Conservation (phyloP, 2,329 filamentous ascomycete genomes). For the Zarea fungicola region DNA sequence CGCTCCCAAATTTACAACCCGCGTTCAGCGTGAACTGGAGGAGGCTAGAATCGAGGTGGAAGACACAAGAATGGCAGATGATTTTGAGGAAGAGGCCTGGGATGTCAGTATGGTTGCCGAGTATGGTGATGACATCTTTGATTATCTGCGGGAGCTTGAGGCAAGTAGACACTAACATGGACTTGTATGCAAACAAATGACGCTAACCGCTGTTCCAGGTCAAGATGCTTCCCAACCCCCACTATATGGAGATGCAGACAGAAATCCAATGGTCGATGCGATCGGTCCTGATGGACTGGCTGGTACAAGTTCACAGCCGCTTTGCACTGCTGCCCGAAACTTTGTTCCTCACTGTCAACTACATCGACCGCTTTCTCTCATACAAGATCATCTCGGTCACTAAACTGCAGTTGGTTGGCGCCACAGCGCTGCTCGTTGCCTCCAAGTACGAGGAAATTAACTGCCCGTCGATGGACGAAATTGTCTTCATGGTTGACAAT, state of each 20-base stretch:
- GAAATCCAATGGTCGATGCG: constrained; percentile 99
- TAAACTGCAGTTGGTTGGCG: constrained; percentile 92
- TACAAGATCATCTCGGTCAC: constrained; percentile 91
- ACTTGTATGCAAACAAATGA: constrained; percentile 13
- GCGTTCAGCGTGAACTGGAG: constrained; percentile 68
- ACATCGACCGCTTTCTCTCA: constrained; percentile 93
- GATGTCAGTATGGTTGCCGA: constrained; percentile 98
- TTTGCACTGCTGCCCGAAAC: constrained; percentile 92
- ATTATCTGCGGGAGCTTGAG: constrained; percentile 86
- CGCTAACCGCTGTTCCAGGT: constrained; percentile 43
- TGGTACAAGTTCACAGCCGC: constrained; percentile 90
- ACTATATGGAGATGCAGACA: constrained; percentile 97
- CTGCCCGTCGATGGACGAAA: constrained; percentile 89
- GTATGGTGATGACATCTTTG: constrained; percentile 93
- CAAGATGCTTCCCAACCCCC: constrained; percentile 76
- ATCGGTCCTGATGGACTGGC: constrained; percentile 94
- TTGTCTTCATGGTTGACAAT: constrained; percentile 96
- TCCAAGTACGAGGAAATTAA: constrained; percentile 99
- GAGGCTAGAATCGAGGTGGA: constrained; percentile 61
- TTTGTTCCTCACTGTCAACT: constrained; percentile 90
- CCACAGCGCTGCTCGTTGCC: constrained; percentile 91
- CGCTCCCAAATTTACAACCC: constrained; percentile 65
- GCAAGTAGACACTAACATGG: constrained; percentile 39
- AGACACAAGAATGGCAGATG: constrained; percentile 62
- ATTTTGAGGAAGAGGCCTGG: constrained; percentile 83